Percentiles rank a stretch among this genome's conserved stretches.
Conservation (phyloP, 2,329 filamentous ascomycete species). For the Dothistroma septosporum region DNA sequence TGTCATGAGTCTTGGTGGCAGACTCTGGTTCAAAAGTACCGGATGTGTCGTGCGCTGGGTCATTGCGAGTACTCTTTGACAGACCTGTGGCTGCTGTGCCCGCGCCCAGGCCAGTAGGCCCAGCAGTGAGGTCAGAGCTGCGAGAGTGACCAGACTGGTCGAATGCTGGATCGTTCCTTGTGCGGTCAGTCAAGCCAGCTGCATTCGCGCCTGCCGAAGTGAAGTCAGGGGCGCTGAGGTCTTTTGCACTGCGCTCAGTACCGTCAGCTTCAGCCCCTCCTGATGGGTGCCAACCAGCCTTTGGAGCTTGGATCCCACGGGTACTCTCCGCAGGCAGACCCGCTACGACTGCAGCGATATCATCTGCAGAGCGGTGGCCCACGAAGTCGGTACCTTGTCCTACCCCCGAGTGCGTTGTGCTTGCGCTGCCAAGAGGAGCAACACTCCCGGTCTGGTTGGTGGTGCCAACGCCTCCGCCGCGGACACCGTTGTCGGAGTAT, state of each 20-base stretch:
- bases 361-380: slow-evolving; percentile 1
- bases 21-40: background rate
- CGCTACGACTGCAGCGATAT: background rate
- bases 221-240: background rate
- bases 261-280: background rate
- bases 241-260: background rate
- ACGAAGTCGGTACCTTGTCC: background rate
- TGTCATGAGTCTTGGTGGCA: background rate
- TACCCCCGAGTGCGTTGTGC: background rate
- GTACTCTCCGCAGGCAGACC: background rate
- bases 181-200: background rate
- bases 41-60: background rate
- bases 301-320: background rate
- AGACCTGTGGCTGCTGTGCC: background rate
- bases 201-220: background rate
- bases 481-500: background rate
- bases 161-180: background rate
- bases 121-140: background rate
- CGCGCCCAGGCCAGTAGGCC: background rate
- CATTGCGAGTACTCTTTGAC: background rate
- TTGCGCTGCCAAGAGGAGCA: background rate
- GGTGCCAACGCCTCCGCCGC: background rate
- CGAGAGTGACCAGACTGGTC: background rate
- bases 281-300: background rate
- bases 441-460: background rate